A percentile compares a stretch with the other conserved stretches of the same genome.
Conservation (phyloP, 2,329 filamentous ascomycete species). For the Arthroderma uncinatum region DNA sequence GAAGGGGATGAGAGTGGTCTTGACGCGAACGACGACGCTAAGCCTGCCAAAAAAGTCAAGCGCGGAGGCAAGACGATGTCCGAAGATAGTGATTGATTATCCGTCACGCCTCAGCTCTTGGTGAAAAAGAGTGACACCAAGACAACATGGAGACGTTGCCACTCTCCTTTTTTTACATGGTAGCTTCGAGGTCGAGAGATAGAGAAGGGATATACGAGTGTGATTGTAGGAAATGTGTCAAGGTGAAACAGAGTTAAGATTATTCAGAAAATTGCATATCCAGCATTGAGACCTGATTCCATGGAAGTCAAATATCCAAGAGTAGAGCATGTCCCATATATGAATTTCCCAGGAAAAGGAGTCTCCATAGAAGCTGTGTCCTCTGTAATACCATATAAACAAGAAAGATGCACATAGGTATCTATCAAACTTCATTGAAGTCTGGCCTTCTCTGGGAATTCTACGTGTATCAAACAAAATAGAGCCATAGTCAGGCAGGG, state of each 20-base stretch:
- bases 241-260: too few relatives aligned
- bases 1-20: not conserved
- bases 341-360: not conserved
- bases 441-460: not conserved
- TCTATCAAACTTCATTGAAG: not conserved
- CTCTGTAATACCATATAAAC: not conserved
- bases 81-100: too few relatives aligned
- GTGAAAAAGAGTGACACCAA: too few relatives aligned
- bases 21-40: not conserved
- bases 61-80: too few relatives aligned
- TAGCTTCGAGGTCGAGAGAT: too few relatives aligned
- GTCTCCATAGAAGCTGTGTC: not conserved
- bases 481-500: not conserved
- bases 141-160: too few relatives aligned
- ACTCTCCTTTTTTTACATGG: too few relatives aligned
- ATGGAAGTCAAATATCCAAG: not conserved
- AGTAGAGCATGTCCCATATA: not conserved
- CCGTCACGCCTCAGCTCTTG: too few relatives aligned
- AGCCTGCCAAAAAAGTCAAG: not conserved
- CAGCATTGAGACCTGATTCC: not conserved
- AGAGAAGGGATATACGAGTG: too few relatives aligned
- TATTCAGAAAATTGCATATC: too few relatives aligned
- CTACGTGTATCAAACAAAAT: not conserved
- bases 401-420: not conserved
- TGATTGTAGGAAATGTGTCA: not conserved